Conservation (phyloP, 805 yeast species). For the Metschnikowia reukaufii region DNA sequence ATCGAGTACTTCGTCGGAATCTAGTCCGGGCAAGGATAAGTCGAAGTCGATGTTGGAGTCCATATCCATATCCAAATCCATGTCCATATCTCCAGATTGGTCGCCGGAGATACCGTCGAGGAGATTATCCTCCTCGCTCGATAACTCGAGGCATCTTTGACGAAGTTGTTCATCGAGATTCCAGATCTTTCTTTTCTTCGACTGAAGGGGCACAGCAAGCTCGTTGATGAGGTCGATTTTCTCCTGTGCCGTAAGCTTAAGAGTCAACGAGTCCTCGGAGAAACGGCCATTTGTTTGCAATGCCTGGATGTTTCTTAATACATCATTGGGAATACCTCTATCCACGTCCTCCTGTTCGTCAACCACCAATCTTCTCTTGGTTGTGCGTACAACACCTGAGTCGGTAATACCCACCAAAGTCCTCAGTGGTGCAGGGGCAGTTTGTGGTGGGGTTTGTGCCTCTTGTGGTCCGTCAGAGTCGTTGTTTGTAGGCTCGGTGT, state of each 20-base stretch:
- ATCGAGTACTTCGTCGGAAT: constrained; percentile 22
- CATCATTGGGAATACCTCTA: constrained; percentile 40
- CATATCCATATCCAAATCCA: constrained; percentile 17
- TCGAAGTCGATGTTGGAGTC: constrained; percentile 27
- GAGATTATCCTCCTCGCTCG: constrained; percentile 23
- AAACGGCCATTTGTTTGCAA: constrained; percentile 22
- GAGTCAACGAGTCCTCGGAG: constrained; percentile 23
- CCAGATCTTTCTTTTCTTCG: constrained; percentile 33
- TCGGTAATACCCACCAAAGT: constrained; percentile 37
- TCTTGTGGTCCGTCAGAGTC: constrained; percentile 19
- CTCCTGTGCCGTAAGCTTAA: constrained; percentile 30
- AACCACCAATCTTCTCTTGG: constrained; percentile 45
- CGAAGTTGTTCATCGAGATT: constrained; percentile 32
- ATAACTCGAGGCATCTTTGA: constrained; percentile 29
- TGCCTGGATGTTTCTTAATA: constrained; percentile 32
- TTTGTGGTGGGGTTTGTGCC: constrained; percentile 26
- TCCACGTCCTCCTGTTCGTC: constrained; percentile 48
- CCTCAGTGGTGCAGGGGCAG: constrained; percentile 23
- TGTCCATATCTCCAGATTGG: constrained; percentile 9
- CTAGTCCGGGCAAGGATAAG: constrained; percentile 27
- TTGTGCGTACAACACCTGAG: constrained; percentile 47
- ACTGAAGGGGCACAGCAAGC: constrained; percentile 28
- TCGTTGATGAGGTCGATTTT: constrained; percentile 37
- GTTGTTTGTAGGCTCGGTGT: constrained; percentile 12
- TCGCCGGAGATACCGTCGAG: constrained; percentile 4